Evolutionary conservation across 768 basidiomycete genomes (phyloP).

Genomic region (Boletus vinaceobasis): DNA sequence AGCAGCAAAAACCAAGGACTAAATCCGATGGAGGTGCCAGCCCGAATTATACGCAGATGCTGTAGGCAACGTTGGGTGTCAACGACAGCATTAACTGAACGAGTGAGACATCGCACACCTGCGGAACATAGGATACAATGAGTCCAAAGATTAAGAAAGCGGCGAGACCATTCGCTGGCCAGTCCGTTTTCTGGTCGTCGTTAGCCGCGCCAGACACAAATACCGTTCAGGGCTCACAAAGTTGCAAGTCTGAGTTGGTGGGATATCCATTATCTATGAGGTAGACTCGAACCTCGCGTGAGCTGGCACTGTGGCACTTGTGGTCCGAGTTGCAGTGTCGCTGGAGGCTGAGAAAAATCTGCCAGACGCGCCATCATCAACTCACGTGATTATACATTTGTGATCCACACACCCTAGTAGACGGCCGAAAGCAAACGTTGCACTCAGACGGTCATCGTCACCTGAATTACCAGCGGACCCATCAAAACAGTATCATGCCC

Average conservation of each 20-base stretch:
- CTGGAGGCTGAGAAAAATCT: no score
- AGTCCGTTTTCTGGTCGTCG: slow-evolving; percentile 60
- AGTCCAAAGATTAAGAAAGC: slow-evolving; percentile 70
- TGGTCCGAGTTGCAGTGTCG: no score
- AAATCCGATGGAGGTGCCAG: slow-evolving; percentile 81
- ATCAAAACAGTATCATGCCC: slow-evolving; percentile 4
- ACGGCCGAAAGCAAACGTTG: no score
- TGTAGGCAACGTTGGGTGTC: slow-evolving; percentile 27
- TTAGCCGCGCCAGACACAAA: background rate
- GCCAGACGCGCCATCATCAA: no score
- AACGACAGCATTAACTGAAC: background rate
- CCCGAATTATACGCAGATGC: slow-evolving; percentile 78
- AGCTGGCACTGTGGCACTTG: no score
- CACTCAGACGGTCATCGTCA: background rate
- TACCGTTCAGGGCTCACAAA: slow-evolving; percentile 12
- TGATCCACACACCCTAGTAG: background rate
- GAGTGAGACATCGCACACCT: slow-evolving; percentile 46
- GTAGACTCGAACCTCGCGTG: background rate
- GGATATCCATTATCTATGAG: background rate
- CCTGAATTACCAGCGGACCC: background rate
- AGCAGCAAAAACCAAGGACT: slow-evolving; percentile 90
- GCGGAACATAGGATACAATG: slow-evolving; percentile 79
- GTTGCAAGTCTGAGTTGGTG: slow-evolving; percentile 9
- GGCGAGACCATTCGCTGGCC: slow-evolving; percentile 58
- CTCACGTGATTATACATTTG: slow-evolving; percentile 3